These are phyloP conservation scores for Diplosphaera chodatii DNA, from an alignment of 139 green algal genomes.

Conservation along the genomic window DNA sequence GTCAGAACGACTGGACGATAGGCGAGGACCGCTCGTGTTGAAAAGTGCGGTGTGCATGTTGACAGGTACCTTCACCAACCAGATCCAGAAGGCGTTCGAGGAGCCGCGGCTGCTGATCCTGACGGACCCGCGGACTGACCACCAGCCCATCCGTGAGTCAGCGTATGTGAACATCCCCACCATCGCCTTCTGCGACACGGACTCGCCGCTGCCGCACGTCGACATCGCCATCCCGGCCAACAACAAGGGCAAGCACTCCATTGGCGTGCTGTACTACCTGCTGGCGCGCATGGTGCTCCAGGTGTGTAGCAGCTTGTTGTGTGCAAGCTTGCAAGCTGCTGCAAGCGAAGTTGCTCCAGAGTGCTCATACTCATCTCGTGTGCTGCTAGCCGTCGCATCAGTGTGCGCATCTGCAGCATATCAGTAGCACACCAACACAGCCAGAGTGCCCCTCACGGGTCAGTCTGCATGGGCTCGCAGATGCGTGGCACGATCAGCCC, in stretches of 20 bases:
- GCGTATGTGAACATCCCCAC: slow-evolving; percentile 98
- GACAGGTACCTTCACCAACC: slow-evolving; percentile 95
- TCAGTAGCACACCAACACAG: too few relatives aligned
- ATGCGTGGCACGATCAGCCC: slow-evolving; percentile 85
- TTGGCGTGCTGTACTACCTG: slow-evolving; percentile 96
- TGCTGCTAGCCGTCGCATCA: too few relatives aligned
- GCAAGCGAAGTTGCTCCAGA: too few relatives aligned
- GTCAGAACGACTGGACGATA: too few relatives aligned
- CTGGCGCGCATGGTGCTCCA: slow-evolving; percentile 96
- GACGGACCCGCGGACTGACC: slow-evolving; percentile 89
- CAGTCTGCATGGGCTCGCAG: too few relatives aligned
- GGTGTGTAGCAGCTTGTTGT: too few relatives aligned
- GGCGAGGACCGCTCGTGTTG: too few relatives aligned
- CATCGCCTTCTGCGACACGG: slow-evolving; percentile 99
- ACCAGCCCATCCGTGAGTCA: slow-evolving; percentile 96
- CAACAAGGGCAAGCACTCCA: slow-evolving; percentile 99
- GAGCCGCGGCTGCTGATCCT: slow-evolving; percentile 96
- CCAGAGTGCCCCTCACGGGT: too few relatives aligned
- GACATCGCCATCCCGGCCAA: slow-evolving; percentile 99
- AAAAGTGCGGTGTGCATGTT: too few relatives aligned
- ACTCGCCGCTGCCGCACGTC: slow-evolving; percentile 86
- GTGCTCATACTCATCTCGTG: too few relatives aligned
- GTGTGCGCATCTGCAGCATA: too few relatives aligned
- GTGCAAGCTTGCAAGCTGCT: too few relatives aligned
- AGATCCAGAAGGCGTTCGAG: slow-evolving; percentile 96